phyloP scores from a whole-genome alignment of 164 flowering plant genomes.

The Echeveria elegans region DNA sequence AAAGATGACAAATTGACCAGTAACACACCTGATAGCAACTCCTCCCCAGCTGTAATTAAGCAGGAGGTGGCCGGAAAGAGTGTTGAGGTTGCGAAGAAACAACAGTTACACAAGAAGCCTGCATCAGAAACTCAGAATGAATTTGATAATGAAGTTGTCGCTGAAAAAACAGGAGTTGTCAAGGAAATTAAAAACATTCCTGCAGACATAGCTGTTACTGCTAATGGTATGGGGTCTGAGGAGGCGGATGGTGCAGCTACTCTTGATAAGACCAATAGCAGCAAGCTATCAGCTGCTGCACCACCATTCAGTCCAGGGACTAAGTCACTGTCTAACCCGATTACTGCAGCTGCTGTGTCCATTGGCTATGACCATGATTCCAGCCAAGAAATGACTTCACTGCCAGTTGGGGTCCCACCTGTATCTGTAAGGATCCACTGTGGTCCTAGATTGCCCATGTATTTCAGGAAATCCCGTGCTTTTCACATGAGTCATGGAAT shows the following conservation, averaged over 20 bases:
- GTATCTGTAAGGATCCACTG: slow-evolving; percentile 49
- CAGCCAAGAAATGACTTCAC: slow-evolving; percentile 34
- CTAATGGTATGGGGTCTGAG: slow-evolving; percentile 18
- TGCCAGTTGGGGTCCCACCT: slow-evolving; percentile 41
- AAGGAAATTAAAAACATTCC: slow-evolving; percentile 21
- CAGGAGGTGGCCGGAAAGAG: slow-evolving; percentile 24
- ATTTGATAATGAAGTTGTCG: neutral
- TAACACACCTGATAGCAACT: slow-evolving; percentile 20
- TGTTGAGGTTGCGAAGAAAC: slow-evolving; percentile 19
- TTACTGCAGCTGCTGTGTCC: slow-evolving; percentile 25
- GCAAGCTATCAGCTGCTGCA: slow-evolving; percentile 89
- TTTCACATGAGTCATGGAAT: slow-evolving; percentile 41
- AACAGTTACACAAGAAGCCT: neutral
- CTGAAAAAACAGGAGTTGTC: slow-evolving; percentile 15
- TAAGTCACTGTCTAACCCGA: slow-evolving; percentile 23
- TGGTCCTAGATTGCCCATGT: slow-evolving; percentile 69
- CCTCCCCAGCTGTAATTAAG: slow-evolving; percentile 40
- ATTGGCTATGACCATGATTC: slow-evolving; percentile 38
- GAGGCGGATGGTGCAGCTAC: slow-evolving; percentile 22
- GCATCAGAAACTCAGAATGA: neutral
- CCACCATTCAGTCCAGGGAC: slow-evolving; percentile 68
- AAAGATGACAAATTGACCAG: slow-evolving; percentile 27
- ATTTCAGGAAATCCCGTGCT: slow-evolving; percentile 36
- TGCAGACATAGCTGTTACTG: slow-evolving; percentile 20
- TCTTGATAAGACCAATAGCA: slow-evolving; percentile 31